These are phyloP conservation scores for Acanthochlamys bracteata DNA, from an alignment of 106 monocot genomes.

Conservation along the genomic window DNA sequence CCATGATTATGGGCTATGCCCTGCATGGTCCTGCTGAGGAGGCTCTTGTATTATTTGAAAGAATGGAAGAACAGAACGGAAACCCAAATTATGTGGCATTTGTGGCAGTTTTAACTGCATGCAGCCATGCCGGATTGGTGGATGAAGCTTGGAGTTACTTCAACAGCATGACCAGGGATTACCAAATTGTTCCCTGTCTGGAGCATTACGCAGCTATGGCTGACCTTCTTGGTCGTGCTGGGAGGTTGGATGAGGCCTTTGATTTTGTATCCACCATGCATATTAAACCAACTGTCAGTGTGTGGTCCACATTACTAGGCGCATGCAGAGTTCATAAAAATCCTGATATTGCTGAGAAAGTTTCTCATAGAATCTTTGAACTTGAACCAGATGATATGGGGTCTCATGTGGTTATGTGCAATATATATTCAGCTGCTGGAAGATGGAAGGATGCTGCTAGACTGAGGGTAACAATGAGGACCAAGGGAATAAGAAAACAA, in stretches of 20 bases:
- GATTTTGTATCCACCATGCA: constrained; percentile 66
- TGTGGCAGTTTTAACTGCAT: constrained; percentile 81
- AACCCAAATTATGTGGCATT: constrained; percentile 72
- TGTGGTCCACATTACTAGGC: constrained; percentile 72
- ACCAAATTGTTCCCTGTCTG: constrained; percentile 55
- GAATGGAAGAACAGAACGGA: constrained; percentile 49
- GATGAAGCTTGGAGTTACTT: constrained; percentile 54
- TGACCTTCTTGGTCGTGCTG: constrained; percentile 78
- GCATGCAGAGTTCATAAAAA: constrained; percentile 75
- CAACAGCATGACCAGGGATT: constrained; percentile 51
- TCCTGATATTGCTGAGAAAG: constrained; percentile 51
- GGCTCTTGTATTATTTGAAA: constrained; percentile 55
- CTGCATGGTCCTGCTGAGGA: constrained; percentile 74
- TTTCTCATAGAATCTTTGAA: constrained; percentile 48
- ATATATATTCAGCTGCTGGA: constrained; percentile 76
- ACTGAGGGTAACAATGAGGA: constrained; percentile 35
- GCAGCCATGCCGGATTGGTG: constrained; percentile 85
- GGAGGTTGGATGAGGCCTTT: constrained; percentile 66
- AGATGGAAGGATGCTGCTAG: constrained; percentile 74
- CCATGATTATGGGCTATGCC: constrained; percentile 98
- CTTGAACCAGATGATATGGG: constrained; percentile 58
- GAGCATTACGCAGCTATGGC: constrained; percentile 89
- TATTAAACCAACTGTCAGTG: constrained; percentile 66
- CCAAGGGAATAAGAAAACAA: constrained; percentile 50
- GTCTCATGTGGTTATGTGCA: constrained; percentile 64